phyloP scores from a whole-genome alignment of 805 yeast species.

The Yarrowia hollandica region DNA sequence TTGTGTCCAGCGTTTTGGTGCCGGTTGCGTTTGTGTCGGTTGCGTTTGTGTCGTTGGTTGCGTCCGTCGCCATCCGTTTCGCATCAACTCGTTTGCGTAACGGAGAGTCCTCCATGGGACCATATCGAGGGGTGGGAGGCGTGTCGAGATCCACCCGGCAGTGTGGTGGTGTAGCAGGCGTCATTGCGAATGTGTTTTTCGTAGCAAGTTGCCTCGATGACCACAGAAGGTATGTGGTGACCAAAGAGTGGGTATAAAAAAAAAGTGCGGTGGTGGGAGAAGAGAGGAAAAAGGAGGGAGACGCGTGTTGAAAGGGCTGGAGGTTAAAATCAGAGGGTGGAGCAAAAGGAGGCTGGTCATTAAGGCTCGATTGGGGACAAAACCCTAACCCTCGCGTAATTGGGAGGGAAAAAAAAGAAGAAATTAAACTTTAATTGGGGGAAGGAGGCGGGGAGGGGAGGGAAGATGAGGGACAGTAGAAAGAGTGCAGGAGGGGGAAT shows the following conservation, averaged over 20 bases:
- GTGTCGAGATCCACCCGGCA: slow-evolving; percentile 14
- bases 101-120: slow-evolving; percentile 28
- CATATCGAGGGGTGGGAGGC: slow-evolving; percentile 24
- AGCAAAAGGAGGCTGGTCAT: slow-evolving; percentile 21
- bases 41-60: background rate
- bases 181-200: background rate
- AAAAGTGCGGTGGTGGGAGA: slow-evolving; percentile 1
- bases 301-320: slow-evolving; percentile 1
- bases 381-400: slow-evolving; percentile 23
- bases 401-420: background rate
- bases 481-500: too few species aligned
- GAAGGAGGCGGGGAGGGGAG: too few species aligned
- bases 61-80: too few species aligned
- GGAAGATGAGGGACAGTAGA: too few species aligned
- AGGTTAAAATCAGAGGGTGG: background rate
- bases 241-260: slow-evolving; percentile 24
- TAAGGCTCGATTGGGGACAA: background rate
- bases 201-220: background rate
- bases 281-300: background rate
- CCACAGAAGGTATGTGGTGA: slow-evolving; percentile 16
- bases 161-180: slow-evolving; percentile 23
- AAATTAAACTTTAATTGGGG: too few species aligned
- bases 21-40: background rate
- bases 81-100: too few species aligned
- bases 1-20: background rate